Evolutionary conservation across 1,284 basidiomycete species (phyloP).

Genomic region (Bjerkandera adusta): DNA sequence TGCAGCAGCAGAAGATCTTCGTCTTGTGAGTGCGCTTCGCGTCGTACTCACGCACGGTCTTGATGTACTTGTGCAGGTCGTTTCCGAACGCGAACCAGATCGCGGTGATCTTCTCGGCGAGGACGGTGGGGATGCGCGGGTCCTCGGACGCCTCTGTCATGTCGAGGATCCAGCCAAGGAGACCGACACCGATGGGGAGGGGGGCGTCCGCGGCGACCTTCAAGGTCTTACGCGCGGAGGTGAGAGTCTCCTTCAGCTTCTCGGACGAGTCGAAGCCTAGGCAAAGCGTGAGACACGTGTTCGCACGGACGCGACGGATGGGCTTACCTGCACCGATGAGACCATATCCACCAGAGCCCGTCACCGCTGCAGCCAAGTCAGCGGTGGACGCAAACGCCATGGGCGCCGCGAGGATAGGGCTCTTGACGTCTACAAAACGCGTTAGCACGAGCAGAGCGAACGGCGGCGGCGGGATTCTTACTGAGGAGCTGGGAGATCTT

Average conservation of each 20-base stretch:
- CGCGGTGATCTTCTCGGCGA: constrained; percentile 47
- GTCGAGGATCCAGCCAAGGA: constrained; percentile 62
- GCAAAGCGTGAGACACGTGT: not conserved
- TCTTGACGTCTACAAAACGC: constrained; percentile 14
- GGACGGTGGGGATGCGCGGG: constrained; percentile 33
- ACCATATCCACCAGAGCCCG: constrained; percentile 66
- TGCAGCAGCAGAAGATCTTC: constrained; percentile 61
- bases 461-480: constrained; percentile 2
- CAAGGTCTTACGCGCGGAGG: constrained; percentile 26
- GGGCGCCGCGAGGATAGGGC: constrained; percentile 18
- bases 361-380: constrained; percentile 42
- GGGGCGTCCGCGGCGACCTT: constrained; percentile 21
- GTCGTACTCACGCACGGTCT: constrained; percentile 54
- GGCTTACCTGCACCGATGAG: constrained; percentile 46
- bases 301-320: too few relatives aligned
- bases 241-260: constrained; percentile 35
- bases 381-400: constrained; percentile 21
- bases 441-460: not conserved
- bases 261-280: constrained; percentile 48
- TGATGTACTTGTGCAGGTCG: constrained; percentile 57
- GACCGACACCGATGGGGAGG: constrained; percentile 68
- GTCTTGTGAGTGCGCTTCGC: constrained; percentile 42
- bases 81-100: constrained; percentile 75
- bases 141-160: constrained; percentile 40
- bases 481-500: constrained; percentile 17